Base-by-base conservation (phyloP, 169 alveolate genomes). In the Besnoitia besnoiti region DNA sequence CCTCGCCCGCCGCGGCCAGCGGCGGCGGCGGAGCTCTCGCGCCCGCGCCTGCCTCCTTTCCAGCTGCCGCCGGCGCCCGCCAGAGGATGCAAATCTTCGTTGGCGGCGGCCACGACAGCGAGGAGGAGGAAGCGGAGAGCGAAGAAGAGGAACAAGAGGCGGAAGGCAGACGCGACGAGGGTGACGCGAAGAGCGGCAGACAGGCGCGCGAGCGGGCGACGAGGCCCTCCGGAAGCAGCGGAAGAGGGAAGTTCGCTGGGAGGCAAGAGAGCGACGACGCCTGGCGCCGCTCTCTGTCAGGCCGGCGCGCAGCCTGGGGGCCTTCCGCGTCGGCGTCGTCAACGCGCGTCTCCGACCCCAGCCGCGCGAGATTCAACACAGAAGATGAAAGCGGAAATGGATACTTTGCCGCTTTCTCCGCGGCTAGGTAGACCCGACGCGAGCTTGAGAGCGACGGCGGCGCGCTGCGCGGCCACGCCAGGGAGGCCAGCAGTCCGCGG, bases 381-480 rank as follows among this genome's bases (percentile, higher is more conserved):
- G 67, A 21, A n/a, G 67, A 55, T 5, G 27, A 55, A 5, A 55
- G 27, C 5, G 67, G 67, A 55, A 55, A 55, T n/a, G 3, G 24
- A 19, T 8, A n/a, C 67, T 55, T n/a, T 5, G 39, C 47, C n/a
- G 44, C 2, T 73, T 0, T n/a, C 82, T 7, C 46, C 46, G 67
- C 24, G n/a, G 82, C 16, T 1, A 73, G 82, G 44, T 73, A 73
- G 39, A 73, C 67, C 24, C 3, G 14, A 10, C 87, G 87, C 47
- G 62, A n/a, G 85, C 90, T n/a, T n/a, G 93, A 55, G 90, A 90
- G 40, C 85, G 90, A 5, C 16, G 82, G 82, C 24, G n/a, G 46
- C 16, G 82, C 47, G 82, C 82, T 73, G 24, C 12, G 16, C 19
- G 93, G 93, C 93, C 93, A 90, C 46, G 76, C 79, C 46, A 90